Base-by-base conservation (phyloP, 768 basidiomycete species). In the Ephemerocybe angulata region DNA sequence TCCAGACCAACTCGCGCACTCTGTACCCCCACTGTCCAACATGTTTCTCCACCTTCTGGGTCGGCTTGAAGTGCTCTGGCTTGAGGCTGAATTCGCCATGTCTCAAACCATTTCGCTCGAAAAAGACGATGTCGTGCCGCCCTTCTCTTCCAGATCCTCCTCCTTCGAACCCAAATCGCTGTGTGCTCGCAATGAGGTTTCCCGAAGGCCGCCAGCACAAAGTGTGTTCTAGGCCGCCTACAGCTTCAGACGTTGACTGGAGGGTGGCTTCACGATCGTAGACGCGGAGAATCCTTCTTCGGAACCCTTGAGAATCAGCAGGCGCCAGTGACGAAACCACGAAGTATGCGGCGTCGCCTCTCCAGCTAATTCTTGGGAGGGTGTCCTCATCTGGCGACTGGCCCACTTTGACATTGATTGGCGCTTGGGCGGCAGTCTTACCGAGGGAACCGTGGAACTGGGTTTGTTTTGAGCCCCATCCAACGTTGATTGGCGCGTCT, bases 371-470 rank as follows among this genome's bases (percentile, higher is more conserved):
- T 7, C 88, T 82, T 1, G 90, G 87, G 29, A 76, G 65, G 2
- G 62, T 67, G 52, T 93, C 86, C 60, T 98, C 93, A 57, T 86
- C 83, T 2, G 85, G 85, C 59, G 83, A 86, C 7, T 76, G 72
- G 21, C 80, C 79, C 19, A 81, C 72, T 29, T 61, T 64, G 3
- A 70, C 64, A 31, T 71, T 62, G 15, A 70, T 58, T 4, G 79
- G 72, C 25, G 80, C 76, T 58, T 83, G 80, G 0, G 92, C 90
- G 22, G 89, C 88, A 1, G 81, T 72, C 67, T 98, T 98, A 17
- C 97, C 96, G 3, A 93, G 75, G 0, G 94, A 96, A 10, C 97
- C 97, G 61, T 98, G 94, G 66, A 99, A 99, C 64, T 99, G 97
- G 0, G 97, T 98, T 67, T 90, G 81, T 65, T 95, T 96, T 1